phyloP scores from a whole-genome alignment of 176 grass and related monocot genomes.

The Ampelocalamus luodianensis region DNA sequence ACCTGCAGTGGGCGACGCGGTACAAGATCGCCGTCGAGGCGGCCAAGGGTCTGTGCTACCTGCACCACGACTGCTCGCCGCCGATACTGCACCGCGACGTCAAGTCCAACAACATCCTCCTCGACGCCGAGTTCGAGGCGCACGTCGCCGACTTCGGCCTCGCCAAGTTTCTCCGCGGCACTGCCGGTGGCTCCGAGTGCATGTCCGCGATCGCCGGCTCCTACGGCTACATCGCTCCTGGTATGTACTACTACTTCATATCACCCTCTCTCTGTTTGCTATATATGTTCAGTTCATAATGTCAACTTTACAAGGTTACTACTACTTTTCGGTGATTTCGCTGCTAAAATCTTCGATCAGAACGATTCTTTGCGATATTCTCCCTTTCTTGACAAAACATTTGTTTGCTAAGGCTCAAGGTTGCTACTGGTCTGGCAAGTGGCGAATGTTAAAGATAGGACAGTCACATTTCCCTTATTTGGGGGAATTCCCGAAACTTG shows the following conservation, averaged over 20 bases:
- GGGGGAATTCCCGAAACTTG: not conserved
- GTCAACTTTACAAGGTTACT: not conserved
- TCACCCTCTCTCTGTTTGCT: not conserved
- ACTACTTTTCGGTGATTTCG: not conserved
- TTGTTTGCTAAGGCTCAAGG: not conserved
- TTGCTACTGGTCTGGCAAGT: not conserved
- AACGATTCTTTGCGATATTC: not conserved
- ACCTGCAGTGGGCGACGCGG: constrained; percentile 82
- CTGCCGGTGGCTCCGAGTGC: constrained; percentile 78
- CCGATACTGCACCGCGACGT: constrained; percentile 91
- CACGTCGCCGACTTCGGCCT: constrained; percentile 94
- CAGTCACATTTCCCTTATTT: not conserved
- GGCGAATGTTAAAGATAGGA: not conserved
- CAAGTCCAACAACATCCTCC: constrained; percentile 98
- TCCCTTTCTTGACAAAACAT: not conserved
- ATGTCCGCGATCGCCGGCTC: constrained; percentile 97
- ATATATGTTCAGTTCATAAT: not conserved
- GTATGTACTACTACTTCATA: constrained; percentile 28
- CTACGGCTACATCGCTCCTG: constrained; percentile 95
- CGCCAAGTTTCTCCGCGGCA: constrained; percentile 81
- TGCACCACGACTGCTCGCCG: constrained; percentile 94
- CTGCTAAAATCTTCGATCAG: not conserved
- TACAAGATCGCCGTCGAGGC: constrained; percentile 92
- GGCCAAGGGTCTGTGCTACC: constrained; percentile 94
- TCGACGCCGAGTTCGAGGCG: constrained; percentile 74